These are phyloP conservation scores for Porogramme epimiltina DNA, from an alignment of 1,284 basidiomycete species.

Conservation along the genomic window DNA sequence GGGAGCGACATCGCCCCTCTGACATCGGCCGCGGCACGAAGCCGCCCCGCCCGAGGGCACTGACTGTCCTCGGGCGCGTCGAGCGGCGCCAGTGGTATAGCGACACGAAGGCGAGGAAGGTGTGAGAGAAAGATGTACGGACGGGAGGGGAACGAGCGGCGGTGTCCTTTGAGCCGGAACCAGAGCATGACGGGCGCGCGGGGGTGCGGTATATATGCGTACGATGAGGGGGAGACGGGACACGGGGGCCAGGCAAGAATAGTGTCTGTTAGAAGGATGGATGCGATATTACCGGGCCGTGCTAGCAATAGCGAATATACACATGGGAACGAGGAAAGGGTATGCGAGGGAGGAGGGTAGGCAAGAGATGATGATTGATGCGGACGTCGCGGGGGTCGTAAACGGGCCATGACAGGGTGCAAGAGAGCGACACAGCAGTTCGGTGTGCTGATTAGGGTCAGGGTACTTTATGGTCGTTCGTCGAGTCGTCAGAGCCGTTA, in stretches of 20 bases:
- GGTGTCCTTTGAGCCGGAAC: conserved; percentile 29
- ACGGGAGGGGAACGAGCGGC: conserved; percentile 14
- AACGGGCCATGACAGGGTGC: conserved; percentile 14
- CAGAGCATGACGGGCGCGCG: conserved; percentile 20
- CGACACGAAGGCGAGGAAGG: neutral
- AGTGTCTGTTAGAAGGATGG: conserved; percentile 6
- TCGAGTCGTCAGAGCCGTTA: conserved; percentile 26
- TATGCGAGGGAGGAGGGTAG: conserved; percentile 14
- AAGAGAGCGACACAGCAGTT: conserved; percentile 10
- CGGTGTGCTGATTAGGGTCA: conserved; percentile 5
- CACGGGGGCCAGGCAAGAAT: neutral
- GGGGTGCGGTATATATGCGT: conserved; percentile 6
- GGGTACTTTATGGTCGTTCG: conserved; percentile 20
- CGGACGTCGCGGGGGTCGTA: conserved; percentile 17
- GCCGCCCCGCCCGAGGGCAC: neutral
- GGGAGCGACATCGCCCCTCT: neutral
- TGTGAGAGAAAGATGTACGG: neutral
- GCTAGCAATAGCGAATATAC: conserved; percentile 25
- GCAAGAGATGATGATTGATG: neutral
- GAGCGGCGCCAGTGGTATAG: neutral
- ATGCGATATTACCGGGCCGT: conserved; percentile 19
- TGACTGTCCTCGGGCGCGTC: neutral
- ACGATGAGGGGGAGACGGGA: conserved; percentile 5
- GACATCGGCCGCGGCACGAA: neutral
- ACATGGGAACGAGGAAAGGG: conserved; percentile 21